phyloP scores from a whole-genome alignment of 2,329 filamentous ascomycete genomes.

The Alternaria infectoria region DNA sequence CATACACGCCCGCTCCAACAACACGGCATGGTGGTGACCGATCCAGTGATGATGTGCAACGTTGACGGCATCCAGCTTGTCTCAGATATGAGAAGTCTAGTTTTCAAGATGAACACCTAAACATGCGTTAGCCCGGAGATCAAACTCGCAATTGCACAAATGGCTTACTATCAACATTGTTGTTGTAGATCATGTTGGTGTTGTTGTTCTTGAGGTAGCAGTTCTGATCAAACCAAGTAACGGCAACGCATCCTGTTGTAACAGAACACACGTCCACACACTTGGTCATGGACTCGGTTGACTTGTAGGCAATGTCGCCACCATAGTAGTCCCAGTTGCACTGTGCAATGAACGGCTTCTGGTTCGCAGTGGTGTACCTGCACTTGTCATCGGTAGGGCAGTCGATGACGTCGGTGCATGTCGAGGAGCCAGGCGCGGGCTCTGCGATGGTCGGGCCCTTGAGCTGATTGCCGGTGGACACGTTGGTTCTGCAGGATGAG shows the following conservation, averaged over 20 bases:
- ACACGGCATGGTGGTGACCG: background rate
- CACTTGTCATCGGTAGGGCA: slow-evolving; percentile 12
- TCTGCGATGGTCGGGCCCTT: background rate
- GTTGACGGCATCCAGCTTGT: background rate
- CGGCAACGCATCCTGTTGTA: slow-evolving; percentile 4
- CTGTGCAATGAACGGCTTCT: slow-evolving; percentile 1
- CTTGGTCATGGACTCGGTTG: background rate
- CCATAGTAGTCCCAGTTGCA: slow-evolving; percentile 19
- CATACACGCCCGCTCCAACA: background rate
- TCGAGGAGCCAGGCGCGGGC: background rate
- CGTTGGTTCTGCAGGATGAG: background rate
- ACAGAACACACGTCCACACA: slow-evolving; percentile 6
- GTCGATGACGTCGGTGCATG: slow-evolving; percentile 1
- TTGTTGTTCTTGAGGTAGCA: slow-evolving; percentile 15
- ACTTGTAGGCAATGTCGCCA: slow-evolving; percentile 2
- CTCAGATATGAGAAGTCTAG: background rate
- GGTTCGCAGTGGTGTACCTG: background rate
- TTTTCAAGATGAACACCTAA: slow-evolving; percentile 2
- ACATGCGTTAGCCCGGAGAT: background rate
- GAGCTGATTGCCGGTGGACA: slow-evolving; percentile 2
- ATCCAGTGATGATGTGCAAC: background rate
- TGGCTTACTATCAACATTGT: slow-evolving; percentile 1
- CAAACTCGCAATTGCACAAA: background rate
- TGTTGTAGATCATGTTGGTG: slow-evolving; percentile 3
- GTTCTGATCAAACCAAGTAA: background rate